A percentile compares a stretch with the other conserved stretches of the same genome.
phyloP scores from a whole-genome alignment of 106 monocot genomes.

The Chionographis japonica region DNA sequence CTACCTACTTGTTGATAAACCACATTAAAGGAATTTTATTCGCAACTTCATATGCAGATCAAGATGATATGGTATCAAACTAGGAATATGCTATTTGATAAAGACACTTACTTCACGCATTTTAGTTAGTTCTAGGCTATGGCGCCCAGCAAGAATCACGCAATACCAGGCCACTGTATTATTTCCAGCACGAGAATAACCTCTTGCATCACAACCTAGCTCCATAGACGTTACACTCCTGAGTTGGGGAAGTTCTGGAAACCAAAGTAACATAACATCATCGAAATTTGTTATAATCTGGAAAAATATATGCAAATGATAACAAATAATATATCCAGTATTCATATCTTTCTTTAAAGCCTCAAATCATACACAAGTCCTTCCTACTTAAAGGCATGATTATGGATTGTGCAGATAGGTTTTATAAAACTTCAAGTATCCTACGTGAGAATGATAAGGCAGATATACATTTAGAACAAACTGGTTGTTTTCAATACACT shows the following conservation, averaged over 20 bases:
- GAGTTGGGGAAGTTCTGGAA: slow-evolving; percentile 84
- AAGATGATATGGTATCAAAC: background rate
- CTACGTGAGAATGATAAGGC: too few species aligned
- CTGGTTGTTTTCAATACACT: too few species aligned
- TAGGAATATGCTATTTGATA: background rate
- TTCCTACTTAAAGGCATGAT: too few species aligned
- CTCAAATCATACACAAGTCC: too few species aligned
- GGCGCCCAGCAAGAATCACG: slow-evolving; percentile 87
- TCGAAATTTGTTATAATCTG: background rate
- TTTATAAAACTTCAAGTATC: too few species aligned
- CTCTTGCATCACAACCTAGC: slow-evolving; percentile 95
- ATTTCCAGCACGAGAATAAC: slow-evolving; percentile 83
- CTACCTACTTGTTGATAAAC: background rate
- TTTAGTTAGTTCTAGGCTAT: slow-evolving; percentile 55
- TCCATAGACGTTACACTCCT: slow-evolving; percentile 80
- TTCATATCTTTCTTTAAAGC: too few species aligned
- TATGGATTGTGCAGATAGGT: too few species aligned
- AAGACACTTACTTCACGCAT: slow-evolving; percentile 69
- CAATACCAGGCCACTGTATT: slow-evolving; percentile 79
- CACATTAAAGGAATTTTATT: background rate
- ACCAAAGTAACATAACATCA: slow-evolving; percentile 9
- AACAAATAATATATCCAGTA: too few species aligned
- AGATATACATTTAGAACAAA: too few species aligned
- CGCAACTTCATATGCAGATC: background rate
- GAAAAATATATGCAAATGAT: too few species aligned